phyloP scores from a whole-genome alignment of 73 alveolate genomes.

The Tetrahymena malaccensis region DNA sequence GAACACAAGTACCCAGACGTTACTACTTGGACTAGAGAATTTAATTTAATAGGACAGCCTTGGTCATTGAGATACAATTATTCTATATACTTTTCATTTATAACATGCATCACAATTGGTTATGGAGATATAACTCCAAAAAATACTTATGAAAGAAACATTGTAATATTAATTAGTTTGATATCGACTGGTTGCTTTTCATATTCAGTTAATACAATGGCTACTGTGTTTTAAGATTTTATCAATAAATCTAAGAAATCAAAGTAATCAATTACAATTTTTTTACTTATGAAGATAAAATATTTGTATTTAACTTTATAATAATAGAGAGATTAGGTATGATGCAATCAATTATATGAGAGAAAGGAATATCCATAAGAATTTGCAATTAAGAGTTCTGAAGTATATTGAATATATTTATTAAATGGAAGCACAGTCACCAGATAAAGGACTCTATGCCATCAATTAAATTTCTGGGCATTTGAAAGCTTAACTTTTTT shows the following conservation, averaged over 20 bases:
- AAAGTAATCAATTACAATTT: neutral
- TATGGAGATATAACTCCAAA: constrained; percentile 42
- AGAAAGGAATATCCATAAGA: neutral
- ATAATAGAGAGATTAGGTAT: neutral
- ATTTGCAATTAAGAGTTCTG: neutral
- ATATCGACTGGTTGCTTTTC: neutral
- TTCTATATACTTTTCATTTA: constrained; percentile 14
- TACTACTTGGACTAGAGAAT: neutral
- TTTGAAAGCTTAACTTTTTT: neutral
- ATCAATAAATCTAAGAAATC: neutral
- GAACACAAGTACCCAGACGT: neutral
- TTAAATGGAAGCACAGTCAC: neutral
- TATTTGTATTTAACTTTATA: neutral
- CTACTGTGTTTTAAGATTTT: neutral
- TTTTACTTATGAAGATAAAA: neutral
- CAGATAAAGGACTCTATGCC: neutral
- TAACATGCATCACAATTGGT: constrained; percentile 31
- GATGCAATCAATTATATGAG: neutral
- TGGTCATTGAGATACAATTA: constrained; percentile 14
- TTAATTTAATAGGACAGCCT: neutral
- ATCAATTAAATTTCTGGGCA: neutral
- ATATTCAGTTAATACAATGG: neutral
- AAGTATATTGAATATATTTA: neutral
- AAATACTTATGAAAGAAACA: constrained; percentile 7
- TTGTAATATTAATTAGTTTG: constrained; percentile 3